Percentiles rank a stretch among this genome's conserved stretches.
phyloP scores from a whole-genome alignment of 202 grass and related monocot species.

The Eragrostis tef region DNA sequence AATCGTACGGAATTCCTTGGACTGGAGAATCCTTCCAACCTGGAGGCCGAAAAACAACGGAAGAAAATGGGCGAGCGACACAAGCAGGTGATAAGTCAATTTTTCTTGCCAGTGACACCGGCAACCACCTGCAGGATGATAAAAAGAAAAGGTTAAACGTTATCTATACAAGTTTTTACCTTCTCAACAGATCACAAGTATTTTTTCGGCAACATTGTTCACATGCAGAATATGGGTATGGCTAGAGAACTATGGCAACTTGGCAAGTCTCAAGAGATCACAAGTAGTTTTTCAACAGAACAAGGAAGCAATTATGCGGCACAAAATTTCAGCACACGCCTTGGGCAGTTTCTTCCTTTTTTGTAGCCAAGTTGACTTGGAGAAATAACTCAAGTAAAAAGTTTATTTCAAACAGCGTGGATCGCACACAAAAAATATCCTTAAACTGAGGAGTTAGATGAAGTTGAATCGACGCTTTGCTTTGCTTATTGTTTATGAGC shows the following conservation, averaged over 20 bases:
- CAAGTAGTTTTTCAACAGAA: not conserved
- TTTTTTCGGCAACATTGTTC: not conserved
- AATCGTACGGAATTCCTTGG: conserved; percentile 1
- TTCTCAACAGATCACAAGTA: not conserved
- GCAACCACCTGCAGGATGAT: conserved; percentile 59
- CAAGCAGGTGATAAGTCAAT: not conserved
- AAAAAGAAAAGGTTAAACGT: not conserved
- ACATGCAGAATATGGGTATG: not conserved
- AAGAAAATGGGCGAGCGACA: conserved; percentile 24
- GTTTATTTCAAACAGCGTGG: not conserved
- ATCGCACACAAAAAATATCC: not conserved
- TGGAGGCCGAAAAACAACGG: conserved; percentile 21
- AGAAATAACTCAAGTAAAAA: not conserved
- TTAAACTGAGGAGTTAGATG: not conserved
- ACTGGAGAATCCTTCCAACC: not conserved
- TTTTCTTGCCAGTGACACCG: conserved; percentile 67
- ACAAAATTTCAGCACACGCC: not conserved
- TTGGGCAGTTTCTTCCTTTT: not conserved
- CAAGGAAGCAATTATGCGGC: not conserved
- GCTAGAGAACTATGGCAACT: not conserved
- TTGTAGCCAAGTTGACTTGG: not conserved
- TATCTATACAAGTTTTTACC: not conserved
- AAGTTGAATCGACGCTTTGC: no score
- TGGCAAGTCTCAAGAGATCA: no score
- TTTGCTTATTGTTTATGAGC: conserved; percentile 1